Evolutionary conservation across 345 rosid species (phyloP), one percentile per base, ranked within the genome.

Genomic region (Stellera chamaejasme): DNA sequence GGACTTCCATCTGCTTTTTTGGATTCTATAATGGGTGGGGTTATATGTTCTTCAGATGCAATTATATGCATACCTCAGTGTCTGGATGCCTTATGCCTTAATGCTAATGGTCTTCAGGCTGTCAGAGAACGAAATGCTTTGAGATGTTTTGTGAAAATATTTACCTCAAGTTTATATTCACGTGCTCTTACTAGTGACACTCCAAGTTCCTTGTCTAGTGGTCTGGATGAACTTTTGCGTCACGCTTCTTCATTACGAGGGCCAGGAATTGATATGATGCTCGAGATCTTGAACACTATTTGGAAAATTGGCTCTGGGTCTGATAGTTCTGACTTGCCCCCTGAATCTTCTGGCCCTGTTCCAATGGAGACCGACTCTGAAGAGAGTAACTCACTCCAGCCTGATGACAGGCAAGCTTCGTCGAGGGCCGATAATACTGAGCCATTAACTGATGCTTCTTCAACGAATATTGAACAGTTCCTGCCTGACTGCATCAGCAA

Each of bases 11-110:
- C 98, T 77, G 84, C 95, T 36, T 92, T 92, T 69, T 76, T 92
- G 66, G 89, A 92, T 75, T 85, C 98, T 64, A 84, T 92, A 58
- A 76, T 78, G 85, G 95, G 86, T 75, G 90, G 87, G 61, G 84
- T 82, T 53, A 60, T 88, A 14, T 92, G 87, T 72, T 92, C 98
- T 63, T 75, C 90, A 15, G 93, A 92, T 65, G 98, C 95, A 66
- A 78, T 92, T 67, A 77, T 84, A 65, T 88, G 98, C 80, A 86
- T 88, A 76, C 98, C 98, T 52, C 98, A 88, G 66, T 92, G 93
- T 69, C 74, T 92, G 81, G 98, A 88, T 80, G 97, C 98, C 25
- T 77, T 92, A 66, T 92, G 98, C 72, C 82, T 88, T 55, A 92
- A 88, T 70, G 75, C 72, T 64, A 86, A 75, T 56, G 98, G 97